Base-by-base conservation (phyloP, 148 eudicot species). In the Chenopodium berlandieri region DNA sequence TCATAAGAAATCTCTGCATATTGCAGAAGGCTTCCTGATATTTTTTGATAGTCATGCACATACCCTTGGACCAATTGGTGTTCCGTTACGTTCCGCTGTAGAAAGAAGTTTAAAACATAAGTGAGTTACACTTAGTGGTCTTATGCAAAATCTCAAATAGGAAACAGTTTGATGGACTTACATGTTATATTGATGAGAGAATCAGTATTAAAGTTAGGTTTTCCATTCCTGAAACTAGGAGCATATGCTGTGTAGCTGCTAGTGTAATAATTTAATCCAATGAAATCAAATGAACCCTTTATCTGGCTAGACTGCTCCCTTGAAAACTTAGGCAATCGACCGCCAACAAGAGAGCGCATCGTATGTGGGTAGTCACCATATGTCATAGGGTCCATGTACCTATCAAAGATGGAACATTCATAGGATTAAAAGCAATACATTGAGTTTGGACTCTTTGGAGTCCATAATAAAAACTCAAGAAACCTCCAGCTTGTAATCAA, bases 231-330 rank as follows among this genome's bases (percentile, higher is more conserved):
- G 20, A 78, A 20, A 2, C 66, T 30, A 68, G 88, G 82, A 73
- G 83, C 79, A 76, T 86, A 60, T 19, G 81, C 80, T 62, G 87
- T 92, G 84, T 89, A 91, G 71, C 82, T 84, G 46, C 89, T 85
- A 1, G 91, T 85, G 80, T 91, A 91, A 82, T 91, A 90, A 79
- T 93, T 91, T 71, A 93, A 32, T 31, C 97, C 92, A 40, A 91
- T 75, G 76, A 87, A 93, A 88, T 93, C 97, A 46, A 75, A 85
- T 5, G 94, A 93, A 32, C 80, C 83, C 52, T 71, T 80, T 6
- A 84, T 68, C 83, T 76, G 71, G 14, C 40, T 31, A 46, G 85
- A 80, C 70, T 86, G 58, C 46, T 48, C 83, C 17, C 4, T 12
- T 54, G 88, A 71, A 32, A 79, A 86, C 75, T 77, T 77, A 11